phyloP scores from a whole-genome alignment of 2,329 filamentous ascomycete species.

The Trichoderma atroviride region DNA sequence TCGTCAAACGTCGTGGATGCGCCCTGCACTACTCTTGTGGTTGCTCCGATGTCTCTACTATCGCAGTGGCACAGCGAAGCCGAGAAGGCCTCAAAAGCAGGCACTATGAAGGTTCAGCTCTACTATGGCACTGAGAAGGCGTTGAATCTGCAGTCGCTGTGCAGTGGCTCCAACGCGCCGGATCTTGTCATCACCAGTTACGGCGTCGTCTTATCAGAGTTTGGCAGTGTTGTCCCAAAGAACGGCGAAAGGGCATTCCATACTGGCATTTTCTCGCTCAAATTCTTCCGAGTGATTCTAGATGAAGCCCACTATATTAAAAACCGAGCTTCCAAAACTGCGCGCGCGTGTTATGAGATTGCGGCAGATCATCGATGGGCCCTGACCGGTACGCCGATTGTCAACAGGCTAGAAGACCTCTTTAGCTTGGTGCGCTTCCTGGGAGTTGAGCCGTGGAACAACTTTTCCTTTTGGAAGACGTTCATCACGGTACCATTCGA shows the following conservation, averaged over 20 bases:
- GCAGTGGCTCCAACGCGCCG: conserved; percentile 78
- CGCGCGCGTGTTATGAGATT: conserved; percentile 91
- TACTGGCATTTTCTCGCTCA: conserved; percentile 82
- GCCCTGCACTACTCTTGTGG: conserved; percentile 86
- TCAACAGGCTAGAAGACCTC: conserved; percentile 91
- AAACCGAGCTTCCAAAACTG: conserved; percentile 85
- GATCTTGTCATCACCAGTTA: conserved; percentile 96
- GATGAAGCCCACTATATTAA: conserved; percentile 97
- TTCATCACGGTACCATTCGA: conserved; percentile 98
- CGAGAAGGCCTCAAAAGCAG: conserved; percentile 82
- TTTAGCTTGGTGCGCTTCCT: conserved; percentile 93
- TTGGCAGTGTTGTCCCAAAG: conserved; percentile 66
- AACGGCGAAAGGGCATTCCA: conserved; percentile 67
- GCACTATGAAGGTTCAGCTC: conserved; percentile 79
- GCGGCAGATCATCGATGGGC: conserved; percentile 86
- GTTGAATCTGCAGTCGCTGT: conserved; percentile 75
- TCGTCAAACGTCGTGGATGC: conserved; percentile 65
- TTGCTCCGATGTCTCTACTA: conserved; percentile 97
- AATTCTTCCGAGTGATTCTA: conserved; percentile 93
- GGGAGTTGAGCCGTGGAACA: conserved; percentile 95
- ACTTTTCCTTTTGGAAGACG: conserved; percentile 98
- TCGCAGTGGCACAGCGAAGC: conserved; percentile 97
- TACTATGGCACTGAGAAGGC: conserved; percentile 92
- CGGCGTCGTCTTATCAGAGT: conserved; percentile 88
- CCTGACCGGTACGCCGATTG: conserved; percentile 92